Conservation (phyloP, 371 early-diverging fungal genomes). For the Mortierella sp. region DNA sequence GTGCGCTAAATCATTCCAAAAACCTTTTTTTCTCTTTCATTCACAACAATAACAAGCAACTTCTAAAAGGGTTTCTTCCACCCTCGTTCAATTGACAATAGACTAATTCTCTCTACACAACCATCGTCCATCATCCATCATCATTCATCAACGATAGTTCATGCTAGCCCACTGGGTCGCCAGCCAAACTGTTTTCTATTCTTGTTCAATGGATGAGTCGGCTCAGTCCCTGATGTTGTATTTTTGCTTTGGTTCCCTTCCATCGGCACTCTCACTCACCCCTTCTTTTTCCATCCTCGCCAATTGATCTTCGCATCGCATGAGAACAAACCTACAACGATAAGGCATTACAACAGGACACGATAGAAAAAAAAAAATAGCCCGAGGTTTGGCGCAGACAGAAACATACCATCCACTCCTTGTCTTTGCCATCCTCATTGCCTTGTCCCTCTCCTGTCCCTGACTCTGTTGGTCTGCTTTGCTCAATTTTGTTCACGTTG, state of each 20-base stretch:
- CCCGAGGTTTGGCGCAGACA: constrained; percentile 1
- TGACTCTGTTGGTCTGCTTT: neutral
- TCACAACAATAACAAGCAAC: neutral
- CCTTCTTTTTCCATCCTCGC: neutral
- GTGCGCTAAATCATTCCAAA: neutral
- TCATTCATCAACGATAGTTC: too few relatives aligned
- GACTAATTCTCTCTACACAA: too few relatives aligned
- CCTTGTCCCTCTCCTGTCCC: neutral
- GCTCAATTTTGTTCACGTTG: constrained; percentile 4
- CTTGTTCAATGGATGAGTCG: too few relatives aligned
- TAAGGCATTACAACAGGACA: neutral
- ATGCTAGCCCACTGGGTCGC: too few relatives aligned
- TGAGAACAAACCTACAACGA: neutral
- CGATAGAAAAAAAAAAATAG: neutral
- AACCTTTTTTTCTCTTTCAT: neutral
- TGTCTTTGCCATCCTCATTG: neutral
- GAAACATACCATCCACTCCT: neutral
- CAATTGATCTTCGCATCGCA: neutral
- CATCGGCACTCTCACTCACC: neutral
- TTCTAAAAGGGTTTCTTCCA: neutral
- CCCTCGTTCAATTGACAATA: too few relatives aligned
- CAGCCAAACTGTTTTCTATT: too few relatives aligned
- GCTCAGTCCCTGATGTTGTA: neutral
- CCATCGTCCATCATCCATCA: too few relatives aligned
- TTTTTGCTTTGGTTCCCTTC: neutral